phyloP scores from a whole-genome alignment of 352 stramenopile genomes.

The Phytophthora agathidicida region DNA sequence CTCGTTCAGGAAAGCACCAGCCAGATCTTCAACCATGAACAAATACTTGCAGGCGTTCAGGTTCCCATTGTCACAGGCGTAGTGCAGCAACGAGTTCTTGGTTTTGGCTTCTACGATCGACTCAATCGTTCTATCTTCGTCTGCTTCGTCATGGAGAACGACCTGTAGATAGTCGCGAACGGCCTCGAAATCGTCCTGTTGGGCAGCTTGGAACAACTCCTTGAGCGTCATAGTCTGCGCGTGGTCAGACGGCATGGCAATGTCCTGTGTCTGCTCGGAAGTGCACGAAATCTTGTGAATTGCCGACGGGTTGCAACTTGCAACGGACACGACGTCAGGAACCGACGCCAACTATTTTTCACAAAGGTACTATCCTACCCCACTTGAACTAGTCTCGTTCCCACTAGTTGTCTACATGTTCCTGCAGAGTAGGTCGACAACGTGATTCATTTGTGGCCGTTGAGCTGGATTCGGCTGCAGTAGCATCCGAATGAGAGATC shows the following conservation, averaged over 20 bases:
- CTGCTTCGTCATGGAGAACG: constrained; percentile 40
- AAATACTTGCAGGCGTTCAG: constrained; percentile 83
- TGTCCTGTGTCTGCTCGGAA: constrained; percentile 3
- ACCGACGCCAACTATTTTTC: constrained; percentile 17
- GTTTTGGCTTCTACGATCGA: constrained; percentile 66
- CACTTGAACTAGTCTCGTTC: too few species aligned
- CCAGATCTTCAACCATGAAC: constrained; percentile 75
- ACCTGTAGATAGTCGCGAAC: constrained; percentile 68
- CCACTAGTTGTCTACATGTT: too few species aligned
- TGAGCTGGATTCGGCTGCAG: constrained; percentile 62
- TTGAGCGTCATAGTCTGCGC: constrained; percentile 49
- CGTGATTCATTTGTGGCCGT: constrained; percentile 61
- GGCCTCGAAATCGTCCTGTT: constrained; percentile 70
- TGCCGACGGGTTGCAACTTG: not conserved
- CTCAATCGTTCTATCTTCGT: constrained; percentile 28
- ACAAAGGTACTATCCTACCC: too few species aligned
- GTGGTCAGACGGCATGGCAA: constrained; percentile 14
- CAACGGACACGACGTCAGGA: constrained; percentile 23
- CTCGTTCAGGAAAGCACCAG: constrained; percentile 68
- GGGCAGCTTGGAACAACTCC: constrained; percentile 71
- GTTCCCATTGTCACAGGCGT: constrained; percentile 85
- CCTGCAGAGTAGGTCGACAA: constrained; percentile 56
- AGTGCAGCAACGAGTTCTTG: constrained; percentile 79
- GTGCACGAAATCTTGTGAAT: constrained; percentile 26
- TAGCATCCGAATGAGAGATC: constrained; percentile 69